A percentile compares a stretch with the other conserved stretches of the same genome.
Evolutionary conservation across 345 rosid species (phyloP).

Genomic region (Syzygium grande): DNA sequence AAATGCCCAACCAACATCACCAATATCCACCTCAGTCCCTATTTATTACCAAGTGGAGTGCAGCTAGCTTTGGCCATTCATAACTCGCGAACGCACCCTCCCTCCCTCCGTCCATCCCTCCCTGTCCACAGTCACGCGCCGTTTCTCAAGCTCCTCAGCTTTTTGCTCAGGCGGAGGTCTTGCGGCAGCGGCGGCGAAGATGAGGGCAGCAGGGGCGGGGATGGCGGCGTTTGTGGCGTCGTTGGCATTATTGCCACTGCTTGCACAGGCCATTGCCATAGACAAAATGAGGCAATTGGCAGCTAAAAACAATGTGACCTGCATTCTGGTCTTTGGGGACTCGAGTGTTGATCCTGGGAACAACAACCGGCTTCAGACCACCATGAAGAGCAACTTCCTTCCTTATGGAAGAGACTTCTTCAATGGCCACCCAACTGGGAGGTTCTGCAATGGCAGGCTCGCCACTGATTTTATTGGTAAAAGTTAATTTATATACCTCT

Average conservation of each 20-base stretch:
- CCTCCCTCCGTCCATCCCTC: background rate
- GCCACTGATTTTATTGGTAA: conserved; percentile 68
- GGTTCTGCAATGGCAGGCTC: conserved; percentile 62
- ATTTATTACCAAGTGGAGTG: background rate
- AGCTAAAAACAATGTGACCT: conserved; percentile 42
- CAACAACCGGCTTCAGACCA: conserved; percentile 43
- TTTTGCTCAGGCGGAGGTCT: background rate
- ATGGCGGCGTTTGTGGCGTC: background rate
- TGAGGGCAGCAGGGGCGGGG: background rate
- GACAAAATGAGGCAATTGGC: conserved; percentile 26
- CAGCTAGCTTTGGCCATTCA: background rate
- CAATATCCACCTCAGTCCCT: background rate
- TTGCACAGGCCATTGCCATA: conserved; percentile 17
- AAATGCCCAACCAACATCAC: background rate
- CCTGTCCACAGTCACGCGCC: background rate
- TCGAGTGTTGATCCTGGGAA: conserved; percentile 85
- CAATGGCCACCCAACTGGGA: conserved; percentile 51
- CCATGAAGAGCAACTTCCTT: conserved; percentile 45
- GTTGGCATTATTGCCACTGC: conserved; percentile 2
- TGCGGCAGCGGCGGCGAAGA: background rate
- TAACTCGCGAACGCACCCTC: background rate
- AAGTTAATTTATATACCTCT: background rate
- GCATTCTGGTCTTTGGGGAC: conserved; percentile 74
- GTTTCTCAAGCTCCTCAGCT: background rate
- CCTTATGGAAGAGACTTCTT: conserved; percentile 71